Base-by-base conservation (phyloP, 495 filamentous ascomycete genomes). In the Penicillium ucsense region DNA sequence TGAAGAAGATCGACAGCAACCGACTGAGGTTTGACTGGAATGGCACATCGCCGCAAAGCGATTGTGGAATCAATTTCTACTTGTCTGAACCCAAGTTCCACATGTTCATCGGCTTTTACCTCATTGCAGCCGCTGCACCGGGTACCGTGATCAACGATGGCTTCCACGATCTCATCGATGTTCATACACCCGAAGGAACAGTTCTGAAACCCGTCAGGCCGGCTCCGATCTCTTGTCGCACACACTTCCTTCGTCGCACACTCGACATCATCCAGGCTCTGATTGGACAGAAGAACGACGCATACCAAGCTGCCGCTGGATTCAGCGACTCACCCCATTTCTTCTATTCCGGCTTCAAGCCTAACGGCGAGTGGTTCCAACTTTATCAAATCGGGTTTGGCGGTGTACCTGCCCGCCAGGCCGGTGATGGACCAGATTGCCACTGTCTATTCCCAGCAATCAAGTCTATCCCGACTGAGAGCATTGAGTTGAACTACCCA, bases 371-470 rank as follows among this genome's bases (percentile, higher is more conserved):
- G 46, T 77, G 66, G 67, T 77, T 68, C 47, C 67, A 75, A 53
- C 62, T 77, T 0, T 77, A 75, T 44, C 72, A 74, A 52, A 75
- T 76, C 28, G 72, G 72, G 1, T 75, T 76, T 32, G 73, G 73
- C 5, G 73, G 72, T 31, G 67, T 76, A 3, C 73, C 73, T 5
- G 73, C 72, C 0, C 59, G 72, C 4, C 63, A 68, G 2, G 71
- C 67, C 8, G 71, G 73, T 10, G 72, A 76, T 40, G 72, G 72
- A 3, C 68, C 68, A 2, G 73, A 76, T 51, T 75, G 72, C 34
- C 72, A 76, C 48, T 75, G 71, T 44, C 60, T 76, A 10, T 76
- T 75, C 61, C 72, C 73, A 0, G 73, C 72, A 0, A 74, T 76
- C 60, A 76, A 76, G 47, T 70, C 67, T 3, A 74, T 74, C 32